Evolutionary conservation across 2,329 filamentous ascomycete genomes (phyloP).

Genomic region (Exserohilum turcica): DNA sequence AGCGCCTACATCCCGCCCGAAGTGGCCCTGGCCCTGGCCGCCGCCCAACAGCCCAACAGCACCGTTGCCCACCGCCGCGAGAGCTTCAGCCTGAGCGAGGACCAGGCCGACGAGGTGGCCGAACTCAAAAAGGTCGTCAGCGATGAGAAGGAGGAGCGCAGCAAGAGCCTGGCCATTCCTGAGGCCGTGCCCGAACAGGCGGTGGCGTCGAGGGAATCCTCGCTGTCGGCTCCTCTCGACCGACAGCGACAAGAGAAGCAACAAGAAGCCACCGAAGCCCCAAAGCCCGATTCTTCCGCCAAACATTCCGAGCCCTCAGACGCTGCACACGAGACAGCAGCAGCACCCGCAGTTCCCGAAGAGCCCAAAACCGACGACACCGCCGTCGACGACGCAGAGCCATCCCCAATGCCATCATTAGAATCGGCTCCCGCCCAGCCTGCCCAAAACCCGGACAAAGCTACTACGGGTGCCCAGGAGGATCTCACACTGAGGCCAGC

Average conservation of each 20-base stretch:
- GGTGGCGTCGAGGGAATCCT: conserved; percentile 47
- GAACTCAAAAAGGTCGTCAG: conserved; percentile 50
- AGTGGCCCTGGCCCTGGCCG: conserved; percentile 31
- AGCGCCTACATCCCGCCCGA: conserved; percentile 35
- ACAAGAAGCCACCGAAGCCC: conserved; percentile 34
- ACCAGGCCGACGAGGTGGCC: conserved; percentile 40
- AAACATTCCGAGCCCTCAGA: conserved; percentile 46
- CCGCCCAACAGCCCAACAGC: conserved; percentile 38
- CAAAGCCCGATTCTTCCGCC: conserved; percentile 43
- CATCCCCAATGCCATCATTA: not conserved
- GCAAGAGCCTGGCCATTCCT: conserved; percentile 42
- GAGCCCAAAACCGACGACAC: conserved; percentile 5
- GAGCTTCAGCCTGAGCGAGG: conserved; percentile 51
- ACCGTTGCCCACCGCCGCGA: conserved; percentile 42
- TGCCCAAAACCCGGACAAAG: conserved; percentile 52
- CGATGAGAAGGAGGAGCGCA: conserved; percentile 48
- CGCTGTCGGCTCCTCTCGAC: conserved; percentile 42
- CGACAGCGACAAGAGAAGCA: conserved; percentile 29
- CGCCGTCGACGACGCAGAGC: not conserved
- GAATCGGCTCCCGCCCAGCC: conserved; percentile 4
- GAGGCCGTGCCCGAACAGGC: conserved; percentile 52
- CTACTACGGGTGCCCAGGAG: conserved; percentile 50
- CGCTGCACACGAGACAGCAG: conserved; percentile 7
- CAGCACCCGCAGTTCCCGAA: conserved; percentile 1
- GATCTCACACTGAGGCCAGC: conserved; percentile 49